Evolutionary conservation across 2,329 filamentous ascomycete genomes (phyloP).

Genomic region (Colletotrichum limetticola): DNA sequence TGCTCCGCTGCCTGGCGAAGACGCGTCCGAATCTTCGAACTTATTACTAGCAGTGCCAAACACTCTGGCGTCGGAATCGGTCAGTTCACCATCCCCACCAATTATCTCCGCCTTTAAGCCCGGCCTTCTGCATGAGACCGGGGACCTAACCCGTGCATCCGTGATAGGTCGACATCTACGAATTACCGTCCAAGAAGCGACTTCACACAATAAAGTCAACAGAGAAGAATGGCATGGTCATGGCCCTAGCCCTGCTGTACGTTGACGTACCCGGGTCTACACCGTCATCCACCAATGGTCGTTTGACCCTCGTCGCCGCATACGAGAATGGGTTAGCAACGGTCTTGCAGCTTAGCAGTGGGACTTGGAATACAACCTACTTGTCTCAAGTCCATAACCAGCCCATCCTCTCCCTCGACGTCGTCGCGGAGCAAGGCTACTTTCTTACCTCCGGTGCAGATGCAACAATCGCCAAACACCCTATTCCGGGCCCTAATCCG

Average conservation of each 20-base stretch:
- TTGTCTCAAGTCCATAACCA: conserved; percentile 77
- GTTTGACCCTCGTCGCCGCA: conserved; percentile 75
- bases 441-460: conserved; percentile 89
- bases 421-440: conserved; percentile 60
- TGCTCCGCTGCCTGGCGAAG: conserved; percentile 22
- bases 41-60: conserved; percentile 84
- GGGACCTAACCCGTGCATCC: conserved; percentile 22
- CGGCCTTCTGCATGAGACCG: conserved; percentile 9
- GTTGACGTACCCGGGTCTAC: conserved; percentile 45
- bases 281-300: conserved; percentile 6
- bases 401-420: conserved; percentile 80
- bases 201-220: conserved; percentile 65
- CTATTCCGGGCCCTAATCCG: conserved; percentile 70
- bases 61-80: conserved; percentile 76
- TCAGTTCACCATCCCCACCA: conserved; percentile 47
- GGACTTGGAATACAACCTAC: conserved; percentile 67
- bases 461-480: conserved; percentile 80
- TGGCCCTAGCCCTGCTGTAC: conserved; percentile 77
- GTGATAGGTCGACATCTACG: conserved; percentile 80
- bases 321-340: conserved; percentile 87
- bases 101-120: conserved; percentile 22
- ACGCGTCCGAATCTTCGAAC: neutral
- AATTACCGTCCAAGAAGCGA: conserved; percentile 80
- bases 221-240: conserved; percentile 81
- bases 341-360: conserved; percentile 65